These are phyloP conservation scores for Umbelopsis sp. DNA, from an alignment of 192 early-diverging fungal species.

Conservation along the genomic window DNA sequence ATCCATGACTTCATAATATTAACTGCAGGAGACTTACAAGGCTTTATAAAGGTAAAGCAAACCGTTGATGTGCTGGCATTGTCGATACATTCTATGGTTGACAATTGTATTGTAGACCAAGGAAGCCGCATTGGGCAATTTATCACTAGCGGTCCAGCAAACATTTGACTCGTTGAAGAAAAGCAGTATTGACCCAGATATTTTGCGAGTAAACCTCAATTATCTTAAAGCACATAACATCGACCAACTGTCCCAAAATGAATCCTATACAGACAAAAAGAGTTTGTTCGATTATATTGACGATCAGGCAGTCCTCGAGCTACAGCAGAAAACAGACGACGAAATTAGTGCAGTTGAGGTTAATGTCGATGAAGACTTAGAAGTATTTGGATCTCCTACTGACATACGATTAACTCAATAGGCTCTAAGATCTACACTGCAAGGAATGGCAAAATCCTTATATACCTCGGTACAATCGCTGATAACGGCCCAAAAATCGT, in stretches of 20 bases:
- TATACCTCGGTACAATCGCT: constrained; percentile 17
- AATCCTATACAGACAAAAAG: not conserved
- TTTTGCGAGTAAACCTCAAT: constrained; percentile 23
- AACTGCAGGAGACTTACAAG: constrained; percentile 6
- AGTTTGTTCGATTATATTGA: constrained; percentile 41
- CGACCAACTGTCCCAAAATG: not conserved
- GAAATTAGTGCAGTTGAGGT: no score
- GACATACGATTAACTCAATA: not conserved
- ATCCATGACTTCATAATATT: constrained; percentile 27
- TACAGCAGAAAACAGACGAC: constrained; percentile 34
- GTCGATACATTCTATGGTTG: not conserved
- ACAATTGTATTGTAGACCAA: constrained; percentile 7
- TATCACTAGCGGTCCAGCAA: constrained; percentile 23
- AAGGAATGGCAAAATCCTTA: constrained; percentile 20
- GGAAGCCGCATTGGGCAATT: constrained; percentile 20
- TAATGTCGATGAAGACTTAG: no score
- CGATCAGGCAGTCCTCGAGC: constrained; percentile 38
- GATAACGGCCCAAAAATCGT: constrained; percentile 8
- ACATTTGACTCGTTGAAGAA: constrained; percentile 33
- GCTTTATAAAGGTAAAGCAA: constrained; percentile 24
- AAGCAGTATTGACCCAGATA: constrained; percentile 25
- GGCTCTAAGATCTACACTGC: constrained; percentile 17
- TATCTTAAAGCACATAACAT: not conserved
- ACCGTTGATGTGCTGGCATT: not conserved
- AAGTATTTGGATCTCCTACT: not conserved